Base-by-base conservation (phyloP, 2,329 filamentous ascomycete species). In the Pseudogymnoascus sp. region DNA sequence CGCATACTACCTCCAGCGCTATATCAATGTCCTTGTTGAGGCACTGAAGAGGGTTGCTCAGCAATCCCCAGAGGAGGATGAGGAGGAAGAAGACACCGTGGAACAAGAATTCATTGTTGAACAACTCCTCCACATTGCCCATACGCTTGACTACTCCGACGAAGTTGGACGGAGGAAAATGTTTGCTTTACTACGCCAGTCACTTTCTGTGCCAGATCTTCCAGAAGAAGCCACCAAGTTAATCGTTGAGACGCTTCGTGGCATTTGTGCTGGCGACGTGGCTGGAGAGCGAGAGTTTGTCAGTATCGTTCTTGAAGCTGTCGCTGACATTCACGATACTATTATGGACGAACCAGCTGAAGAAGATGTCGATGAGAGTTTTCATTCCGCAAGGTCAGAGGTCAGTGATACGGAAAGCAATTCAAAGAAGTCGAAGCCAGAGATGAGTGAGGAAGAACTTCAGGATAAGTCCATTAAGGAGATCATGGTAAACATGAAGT, bases 401-500 rank as follows among this genome's bases (percentile, higher is more conserved):
- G 81, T 96, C 61, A 91, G 88, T 71, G 83, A 85, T 65, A 81
- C 79, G 62, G 86, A 83, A 43, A 79, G 83, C 23, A 81, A 79
- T 21, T 71, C 68, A 65, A 80, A 79, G 69, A 75, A 75, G 33
- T 72, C 71, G 11, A 77, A 74, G 58, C 69, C 74, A 14, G 79
- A 80, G 62, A 69, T 83, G 63, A 83, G 78, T 60, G 86, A 88
- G 63, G 88, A 90, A 68, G 85, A 88, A 66, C 84, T 85, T 8
- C 81, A 85, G 68, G 82, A 83, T 55, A 96, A 93, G 77, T 91
- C 90, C 1, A 86, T 97, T 67, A 88, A 86, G 67, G 92, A 97
- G 76, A 95, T 97, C 72, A 87, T 97, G 79, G 89, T 97, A 74
- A 97, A 97, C 79, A 93, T 97, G 85, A 97, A 97, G 77, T 97